Base-by-base conservation (phyloP, 2,329 filamentous ascomycete genomes). In the Leptographium flavum region DNA sequence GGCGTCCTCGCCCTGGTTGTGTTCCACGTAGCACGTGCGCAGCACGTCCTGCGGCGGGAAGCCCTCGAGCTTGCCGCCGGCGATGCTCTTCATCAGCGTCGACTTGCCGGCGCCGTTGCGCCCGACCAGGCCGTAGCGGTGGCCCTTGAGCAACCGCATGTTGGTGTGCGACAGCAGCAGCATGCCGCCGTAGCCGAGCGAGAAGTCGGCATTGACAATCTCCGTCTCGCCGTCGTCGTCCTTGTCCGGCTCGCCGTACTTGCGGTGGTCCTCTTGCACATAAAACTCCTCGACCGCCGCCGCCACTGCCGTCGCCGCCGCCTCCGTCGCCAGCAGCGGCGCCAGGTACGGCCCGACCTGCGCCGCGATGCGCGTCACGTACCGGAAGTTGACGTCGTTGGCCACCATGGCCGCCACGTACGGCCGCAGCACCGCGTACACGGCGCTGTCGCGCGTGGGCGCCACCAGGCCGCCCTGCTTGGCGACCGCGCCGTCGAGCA, bases 61-160 rank as follows among this genome's bases (percentile, higher is more conserved):
- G 9, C 92, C 92, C 64, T 98, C 92, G 4, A 98, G 75, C 72
- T 98, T 98, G 58, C 88, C 90, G 48, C 83, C 83, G 42, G 92
- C 85, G 57, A 98, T 98, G 61, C 84, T 87, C 60, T 87, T 85
- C 92, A 98, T 96, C 47, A 98, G 75, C 1, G 92, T 98, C n/a
- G 92, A 96, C 69, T 98, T 98, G 59, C 92, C 92, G 47, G 88
- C 87, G 68, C 92, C 92, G 62, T 98, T 98, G 56, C 90, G 84
- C 57, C 92, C 92, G 58, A 90, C 95, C 17, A 98, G 83, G 62
- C 92, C 92, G 60, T 98, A 98, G 48, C 92, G 83, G 65, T 96
- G 92, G 47, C 92, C 92, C 71, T 96, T 95, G 57, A 96, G 75
- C 9, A 98, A 78, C 36, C 87, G 81, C 37, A 98, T 71, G 62